Base-by-base conservation (phyloP, 148 eudicot genomes). In the Selenicereus undatus region DNA sequence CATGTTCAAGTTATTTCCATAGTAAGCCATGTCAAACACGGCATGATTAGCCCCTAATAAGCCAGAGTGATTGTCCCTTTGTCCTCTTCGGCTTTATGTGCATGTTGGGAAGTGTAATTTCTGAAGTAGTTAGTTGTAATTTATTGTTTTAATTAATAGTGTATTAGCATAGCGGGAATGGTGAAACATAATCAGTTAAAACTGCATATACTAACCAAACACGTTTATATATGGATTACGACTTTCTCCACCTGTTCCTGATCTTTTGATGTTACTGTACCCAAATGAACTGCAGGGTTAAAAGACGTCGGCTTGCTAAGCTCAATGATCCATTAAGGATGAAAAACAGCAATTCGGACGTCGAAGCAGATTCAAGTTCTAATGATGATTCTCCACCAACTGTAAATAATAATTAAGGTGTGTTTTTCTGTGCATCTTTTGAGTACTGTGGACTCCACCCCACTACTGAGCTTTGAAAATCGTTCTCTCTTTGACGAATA, bases 281-380 rank as follows among this genome's bases (percentile, higher is more conserved):
- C 54, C 24, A 27, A 26, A 71, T 10, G 27, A 56, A 80, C 22
- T 70, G 50, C 73, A 80, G 81, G 81, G 42, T 83, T 27, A 80
- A 80, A 71, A 56, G 79, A 68, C 54, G 39, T 17, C 80, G 80
- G 50, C 76, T 11, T 11, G 18, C 9, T 30, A 84, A 66, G 81
- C 76, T 78, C 74, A 79, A 75, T 81, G 79, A 68, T 66, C 43
- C 64, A 79, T 45, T 42, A 76, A 76, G n/a, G 79, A 56, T 56
- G 79, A 79, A 76, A 45, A 74, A 43, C 58, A 62, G 81, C 26
- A 58, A 12, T 72, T 77, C 60, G 36, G 78, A 76, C 68, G 8
- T 39, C 54, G 86, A 78, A 81, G 72, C 36, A 22, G 84, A 81
- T 66, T 81, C 80, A 79, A 85, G 84, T 60, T 85, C 84, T 68